Evolutionary conservation across 78 protist genomes (phyloP), one percentile per base, ranked within the genome.

Genomic region (slime mould (Dictyostelium discoideum)): DNA sequence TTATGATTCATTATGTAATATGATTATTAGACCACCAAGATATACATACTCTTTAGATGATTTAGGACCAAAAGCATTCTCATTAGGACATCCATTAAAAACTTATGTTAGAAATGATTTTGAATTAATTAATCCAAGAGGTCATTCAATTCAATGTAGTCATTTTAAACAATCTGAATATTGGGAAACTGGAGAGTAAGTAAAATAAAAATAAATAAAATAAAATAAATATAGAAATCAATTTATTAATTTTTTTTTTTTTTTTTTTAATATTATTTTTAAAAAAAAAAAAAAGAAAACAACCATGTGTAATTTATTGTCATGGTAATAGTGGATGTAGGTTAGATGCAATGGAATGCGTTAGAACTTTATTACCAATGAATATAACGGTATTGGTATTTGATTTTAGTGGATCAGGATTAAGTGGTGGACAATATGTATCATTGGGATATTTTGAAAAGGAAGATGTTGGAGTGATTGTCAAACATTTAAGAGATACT

Each of bases 291-390:
- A 29, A 67, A 69, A 93, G 92, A 86, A 83, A 83, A 82, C 77
- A 85, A 79, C 96, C 96, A 83, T 93, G 96, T 86, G 96, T 93
- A 32, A 93, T 93, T 32, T 93, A 93, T 93, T 93, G 96, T 46
- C 96, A 93, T 85, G 97, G 97, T n/a, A 95, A 95, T 80, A 85
- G 94, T 85, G 97, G 97, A 57, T 86, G 97, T 83, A 89, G 97
- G 60, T 63, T 95, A 44, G 97, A 95, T 85, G 50, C 92, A 76
- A 22, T 89, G 26, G 97, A 95, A 22, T 89, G 93, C 83, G 88
- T 95, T 37, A 69, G 85, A 74, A 29, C 94, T 24, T 57, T 95
- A 29, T 42, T 95, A 50, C 97, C 97, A 24, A 76, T 88, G 67
- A 83, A 84, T 95, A 87, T 87, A n/a, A 65, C 96, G 42, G 87